Conservation (phyloP, 2,329 filamentous ascomycete species). For the Aspergillus cejpii region DNA sequence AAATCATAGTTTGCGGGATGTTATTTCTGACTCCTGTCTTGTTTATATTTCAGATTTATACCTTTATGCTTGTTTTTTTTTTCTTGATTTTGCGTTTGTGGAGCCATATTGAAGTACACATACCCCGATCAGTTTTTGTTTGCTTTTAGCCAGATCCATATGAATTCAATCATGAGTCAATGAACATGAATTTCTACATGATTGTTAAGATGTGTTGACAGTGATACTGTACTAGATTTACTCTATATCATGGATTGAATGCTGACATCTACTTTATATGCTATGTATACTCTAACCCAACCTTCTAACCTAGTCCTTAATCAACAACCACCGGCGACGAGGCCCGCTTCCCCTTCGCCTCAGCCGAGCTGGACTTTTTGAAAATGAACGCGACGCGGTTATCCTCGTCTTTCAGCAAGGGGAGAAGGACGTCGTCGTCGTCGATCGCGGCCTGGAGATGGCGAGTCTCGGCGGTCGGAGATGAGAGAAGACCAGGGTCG, state of each 20-base stretch:
- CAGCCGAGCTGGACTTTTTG: constrained; percentile 29
- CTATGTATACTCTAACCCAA: background rate
- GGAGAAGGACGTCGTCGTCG: constrained; percentile 30
- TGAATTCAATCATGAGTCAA: background rate
- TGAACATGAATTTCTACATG: too few relatives aligned
- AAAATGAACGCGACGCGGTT: constrained; percentile 38
- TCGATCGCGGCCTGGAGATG: constrained; percentile 25
- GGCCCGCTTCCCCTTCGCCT: constrained; percentile 8
- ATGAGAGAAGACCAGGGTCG: constrained; percentile 30
- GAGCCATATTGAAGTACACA: background rate
- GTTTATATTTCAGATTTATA: background rate
- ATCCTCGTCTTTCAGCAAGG: constrained; percentile 35
- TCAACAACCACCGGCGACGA: constrained; percentile 1
- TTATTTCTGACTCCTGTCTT: background rate
- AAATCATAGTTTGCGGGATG: constrained; percentile 8
- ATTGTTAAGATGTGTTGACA: too few relatives aligned
- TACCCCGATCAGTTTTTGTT: constrained; percentile 3
- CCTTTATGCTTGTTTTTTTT: background rate
- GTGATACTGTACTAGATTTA: too few relatives aligned
- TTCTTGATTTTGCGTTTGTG: background rate
- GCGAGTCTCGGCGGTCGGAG: constrained; percentile 9
- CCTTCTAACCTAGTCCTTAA: background rate
- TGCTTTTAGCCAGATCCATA: background rate
- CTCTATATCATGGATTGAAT: too few relatives aligned
- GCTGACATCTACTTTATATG: background rate